Conservation (phyloP, 805 yeast genomes). For the Candida jianshihensis region DNA sequence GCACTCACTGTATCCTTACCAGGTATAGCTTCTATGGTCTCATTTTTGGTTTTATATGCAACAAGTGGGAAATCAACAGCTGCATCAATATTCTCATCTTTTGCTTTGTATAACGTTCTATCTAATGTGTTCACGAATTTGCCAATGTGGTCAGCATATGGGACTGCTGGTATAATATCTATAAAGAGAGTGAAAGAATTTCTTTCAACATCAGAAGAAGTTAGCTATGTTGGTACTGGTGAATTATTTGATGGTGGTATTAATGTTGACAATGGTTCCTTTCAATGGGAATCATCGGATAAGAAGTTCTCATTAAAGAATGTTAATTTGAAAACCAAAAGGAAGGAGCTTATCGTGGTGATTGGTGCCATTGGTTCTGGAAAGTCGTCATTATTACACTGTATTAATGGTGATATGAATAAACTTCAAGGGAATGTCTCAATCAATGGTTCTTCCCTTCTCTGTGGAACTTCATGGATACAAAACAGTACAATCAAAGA, state of each 20-base stretch:
- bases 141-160: slow-evolving; percentile 55
- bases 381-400: slow-evolving; percentile 26
- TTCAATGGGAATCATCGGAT: slow-evolving; percentile 76
- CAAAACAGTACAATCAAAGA: slow-evolving; percentile 87
- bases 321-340: slow-evolving; percentile 23
- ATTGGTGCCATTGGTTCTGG: slow-evolving; percentile 52
- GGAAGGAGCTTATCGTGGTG: slow-evolving; percentile 5
- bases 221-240: too few species aligned
- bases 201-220: slow-evolving; percentile 27
- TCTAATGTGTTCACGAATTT: slow-evolving; percentile 50
- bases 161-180: slow-evolving; percentile 51
- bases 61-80: slow-evolving; percentile 33
- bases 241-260: slow-evolving; percentile 28
- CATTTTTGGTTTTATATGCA: slow-evolving; percentile 32
- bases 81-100: slow-evolving; percentile 57
- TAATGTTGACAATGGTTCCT: slow-evolving; percentile 41
- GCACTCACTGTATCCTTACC: slow-evolving; percentile 42
- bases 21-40: slow-evolving; percentile 43
- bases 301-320: too few species aligned
- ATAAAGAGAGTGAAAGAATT: slow-evolving; percentile 47
- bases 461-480: slow-evolving; percentile 72
- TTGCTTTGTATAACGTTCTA: slow-evolving; percentile 56
- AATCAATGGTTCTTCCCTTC: slow-evolving; percentile 39
- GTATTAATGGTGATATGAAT: slow-evolving; percentile 34
- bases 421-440: slow-evolving; percentile 39